Conservation (phyloP, 306 rosid species). For the Castanea crenata region DNA sequence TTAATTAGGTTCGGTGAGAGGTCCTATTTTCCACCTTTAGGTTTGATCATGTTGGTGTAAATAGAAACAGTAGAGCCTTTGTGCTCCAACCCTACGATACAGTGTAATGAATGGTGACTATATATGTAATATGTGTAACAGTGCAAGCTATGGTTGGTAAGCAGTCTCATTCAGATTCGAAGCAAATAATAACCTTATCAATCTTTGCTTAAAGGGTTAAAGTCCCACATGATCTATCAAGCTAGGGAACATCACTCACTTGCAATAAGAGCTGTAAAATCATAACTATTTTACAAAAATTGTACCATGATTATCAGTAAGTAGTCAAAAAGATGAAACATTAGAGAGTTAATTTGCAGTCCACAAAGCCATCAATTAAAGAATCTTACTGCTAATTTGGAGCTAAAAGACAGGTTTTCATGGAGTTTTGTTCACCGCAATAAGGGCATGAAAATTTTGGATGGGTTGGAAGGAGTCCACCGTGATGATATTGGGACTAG, state of each 20-base stretch:
- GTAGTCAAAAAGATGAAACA: slow-evolving; percentile 21
- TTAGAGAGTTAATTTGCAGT: neutral
- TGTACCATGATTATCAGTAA: slow-evolving; percentile 15
- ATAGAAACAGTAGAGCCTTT: neutral
- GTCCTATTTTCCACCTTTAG: slow-evolving; percentile 17
- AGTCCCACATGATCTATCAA: slow-evolving; percentile 25
- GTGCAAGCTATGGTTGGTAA: slow-evolving; percentile 6
- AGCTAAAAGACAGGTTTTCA: neutral
- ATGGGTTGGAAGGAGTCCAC: neutral
- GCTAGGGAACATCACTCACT: slow-evolving; percentile 30
- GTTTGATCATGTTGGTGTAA: slow-evolving; percentile 18
- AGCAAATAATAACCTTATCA: slow-evolving; percentile 35
- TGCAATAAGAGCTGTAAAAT: slow-evolving; percentile 23
- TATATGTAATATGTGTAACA: neutral
- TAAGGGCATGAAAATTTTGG: slow-evolving; percentile 5
- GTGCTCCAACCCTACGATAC: slow-evolving; percentile 7
- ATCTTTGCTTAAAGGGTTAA: slow-evolving; percentile 2
- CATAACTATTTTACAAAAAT: neutral
- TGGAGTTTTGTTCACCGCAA: neutral
- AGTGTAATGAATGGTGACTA: slow-evolving; percentile 11
- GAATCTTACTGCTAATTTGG: slow-evolving; percentile 16
- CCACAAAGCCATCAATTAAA: neutral
- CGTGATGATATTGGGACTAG: neutral
- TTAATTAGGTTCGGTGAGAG: slow-evolving; percentile 24
- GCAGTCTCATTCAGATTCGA: slow-evolving; percentile 26